Evolutionary conservation across 2,329 filamentous ascomycete species (phyloP).

Genomic region (Epichloe bromicola): DNA sequence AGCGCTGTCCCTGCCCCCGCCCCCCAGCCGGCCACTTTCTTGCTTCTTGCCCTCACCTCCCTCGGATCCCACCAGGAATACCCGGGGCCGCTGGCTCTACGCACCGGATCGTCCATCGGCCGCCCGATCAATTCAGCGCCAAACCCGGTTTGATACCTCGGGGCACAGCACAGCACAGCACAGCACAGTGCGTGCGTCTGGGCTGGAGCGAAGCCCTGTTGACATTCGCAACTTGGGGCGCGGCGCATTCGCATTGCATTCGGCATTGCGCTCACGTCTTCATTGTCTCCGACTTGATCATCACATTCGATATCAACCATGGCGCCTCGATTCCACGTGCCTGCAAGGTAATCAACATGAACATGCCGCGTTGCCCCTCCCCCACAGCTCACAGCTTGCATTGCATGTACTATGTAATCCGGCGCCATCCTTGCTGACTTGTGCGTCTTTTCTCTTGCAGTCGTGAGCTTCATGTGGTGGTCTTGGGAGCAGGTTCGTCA

Average conservation of each 20-base stretch:
- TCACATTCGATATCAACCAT: neutral
- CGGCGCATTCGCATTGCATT: neutral
- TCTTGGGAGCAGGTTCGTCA: conserved; percentile 60
- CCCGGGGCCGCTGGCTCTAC: neutral
- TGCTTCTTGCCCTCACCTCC: neutral
- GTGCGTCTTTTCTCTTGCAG: conserved; percentile 23
- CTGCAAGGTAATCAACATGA: conserved; percentile 5
- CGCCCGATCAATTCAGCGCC: neutral
- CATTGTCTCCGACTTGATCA: neutral
- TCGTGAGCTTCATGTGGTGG: conserved; percentile 72
- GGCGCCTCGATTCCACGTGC: conserved; percentile 8
- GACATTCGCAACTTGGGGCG: neutral
- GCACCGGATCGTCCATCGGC: neutral
- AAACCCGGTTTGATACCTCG: neutral
- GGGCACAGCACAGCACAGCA: neutral
- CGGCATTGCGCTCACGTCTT: neutral
- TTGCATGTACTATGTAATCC: neutral
- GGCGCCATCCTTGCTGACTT: neutral
- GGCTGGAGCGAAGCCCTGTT: neutral
- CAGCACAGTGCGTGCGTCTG: neutral
- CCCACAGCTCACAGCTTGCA: neutral
- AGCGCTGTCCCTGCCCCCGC: neutral
- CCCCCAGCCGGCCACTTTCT: neutral
- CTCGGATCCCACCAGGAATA: neutral
- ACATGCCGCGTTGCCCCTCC: neutral